Evolutionary conservation across 1,284 basidiomycete genomes (phyloP).

Genomic region (Papiliotrema terrestris): DNA sequence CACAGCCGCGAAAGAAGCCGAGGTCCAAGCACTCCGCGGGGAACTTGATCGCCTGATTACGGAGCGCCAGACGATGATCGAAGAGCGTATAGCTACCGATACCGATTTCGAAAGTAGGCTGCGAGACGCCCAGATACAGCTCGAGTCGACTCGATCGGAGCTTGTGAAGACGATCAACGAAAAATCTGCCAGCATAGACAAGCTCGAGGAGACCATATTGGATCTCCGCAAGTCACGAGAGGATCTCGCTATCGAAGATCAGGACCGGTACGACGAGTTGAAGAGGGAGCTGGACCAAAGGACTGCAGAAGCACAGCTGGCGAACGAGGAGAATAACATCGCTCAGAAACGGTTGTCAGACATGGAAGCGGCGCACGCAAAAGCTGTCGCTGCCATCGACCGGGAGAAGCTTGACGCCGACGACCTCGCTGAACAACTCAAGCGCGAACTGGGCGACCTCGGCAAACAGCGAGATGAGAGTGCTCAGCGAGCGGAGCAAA

Average conservation of each 20-base stretch:
- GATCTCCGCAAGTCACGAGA: conserved; percentile 37
- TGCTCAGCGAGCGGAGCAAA: too few species aligned
- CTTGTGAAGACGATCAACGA: conserved; percentile 25
- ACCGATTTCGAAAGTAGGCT: too few species aligned
- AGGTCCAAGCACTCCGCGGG: conserved; percentile 1
- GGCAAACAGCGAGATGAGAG: background rate
- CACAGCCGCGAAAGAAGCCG: conserved; percentile 6
- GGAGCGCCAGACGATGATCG: too few species aligned
- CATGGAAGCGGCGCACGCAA: background rate
- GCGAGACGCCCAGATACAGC: conserved; percentile 18
- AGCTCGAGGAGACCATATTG: conserved; percentile 32
- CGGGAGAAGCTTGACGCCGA: background rate
- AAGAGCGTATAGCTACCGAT: too few species aligned
- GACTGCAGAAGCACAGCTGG: background rate
- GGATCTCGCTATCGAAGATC: conserved; percentile 33
- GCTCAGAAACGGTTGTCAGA: background rate
- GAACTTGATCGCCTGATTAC: background rate
- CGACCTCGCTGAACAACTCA: background rate
- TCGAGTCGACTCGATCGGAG: conserved; percentile 29
- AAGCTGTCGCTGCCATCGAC: background rate
- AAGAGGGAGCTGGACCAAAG: conserved; percentile 4
- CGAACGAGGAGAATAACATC: background rate
- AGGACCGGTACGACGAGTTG: conserved; percentile 21
- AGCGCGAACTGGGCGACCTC: background rate
- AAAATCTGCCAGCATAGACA: conserved; percentile 29